Evolutionary conservation across 257 asterid genomes (phyloP), one percentile per base, ranked within the genome.

Genomic region (Salvia miltiorrhiza): DNA sequence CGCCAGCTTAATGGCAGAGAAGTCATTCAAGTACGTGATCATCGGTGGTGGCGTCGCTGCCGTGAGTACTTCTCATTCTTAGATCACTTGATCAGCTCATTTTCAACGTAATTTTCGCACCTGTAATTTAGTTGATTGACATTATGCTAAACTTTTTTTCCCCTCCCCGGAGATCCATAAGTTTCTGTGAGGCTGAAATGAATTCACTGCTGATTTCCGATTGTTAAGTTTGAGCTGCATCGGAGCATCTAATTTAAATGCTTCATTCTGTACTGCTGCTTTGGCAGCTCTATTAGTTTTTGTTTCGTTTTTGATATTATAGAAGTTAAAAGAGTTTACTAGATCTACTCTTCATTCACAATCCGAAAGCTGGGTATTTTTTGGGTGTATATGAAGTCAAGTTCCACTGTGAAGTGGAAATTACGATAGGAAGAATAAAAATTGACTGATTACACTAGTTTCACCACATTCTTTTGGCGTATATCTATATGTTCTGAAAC

Each of bases 11-110:
- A 90, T 90, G 98, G 90, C 96, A 1, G 95, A 82, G 78, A 93
- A 85, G 69, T 79, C 85, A 4, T 88, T 88, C 86, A 90, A 90
- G 79, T 93, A 90, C 81, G 93, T 93, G 82, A 93, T 93, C 83
- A 20, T 90, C 32, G 98, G 98, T 7, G 97, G 98, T 33, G 97
- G 98, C 26, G 97, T 93, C 58, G 74, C 96, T 44, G 97, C 89
- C 5, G 98, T 93, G 81, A 84, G 98, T 87, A 67, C 63, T 32
- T 57, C 4, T 11, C 41, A 7, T 23, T 66, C 59, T 3, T 33
- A 56, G 67, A 40, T 65, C 72, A 16, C 58, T 9, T 32, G 33
- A 20, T 72, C 13, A 48, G 3, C 49, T 11, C 5, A 35, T 55
- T 21, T 11, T 24, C 37, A 43, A 24, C 60, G 23, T 0, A 8